Percentiles rank a stretch among this genome's conserved stretches.
phyloP scores from a whole-genome alignment of 176 grass and related monocot genomes.

The Otatea glauca region DNA sequence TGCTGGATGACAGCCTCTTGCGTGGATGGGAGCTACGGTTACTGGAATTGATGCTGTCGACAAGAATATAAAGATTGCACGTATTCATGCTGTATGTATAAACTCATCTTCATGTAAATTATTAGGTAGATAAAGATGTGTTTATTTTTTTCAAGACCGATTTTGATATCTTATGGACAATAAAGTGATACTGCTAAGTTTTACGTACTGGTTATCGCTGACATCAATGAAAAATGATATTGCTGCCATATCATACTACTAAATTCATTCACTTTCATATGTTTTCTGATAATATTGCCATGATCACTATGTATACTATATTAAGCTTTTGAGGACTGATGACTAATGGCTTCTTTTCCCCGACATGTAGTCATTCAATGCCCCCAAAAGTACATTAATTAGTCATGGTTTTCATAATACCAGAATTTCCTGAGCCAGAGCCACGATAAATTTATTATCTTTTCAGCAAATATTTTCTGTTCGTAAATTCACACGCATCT shows the following conservation, averaged over 20 bases:
- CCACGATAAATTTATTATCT: neutral
- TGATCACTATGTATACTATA: neutral
- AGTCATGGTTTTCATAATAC: neutral
- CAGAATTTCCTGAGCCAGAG: neutral
- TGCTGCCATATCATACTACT: neutral
- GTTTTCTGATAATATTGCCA: neutral
- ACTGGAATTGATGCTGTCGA: constrained; percentile 93
- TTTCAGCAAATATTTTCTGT: constrained; percentile 8
- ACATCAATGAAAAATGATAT: neutral
- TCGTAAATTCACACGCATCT: constrained; percentile 60
- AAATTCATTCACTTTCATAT: neutral
- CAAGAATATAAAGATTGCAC: constrained; percentile 92
- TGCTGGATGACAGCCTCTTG: constrained; percentile 72
- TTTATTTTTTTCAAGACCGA: constrained; percentile 16
- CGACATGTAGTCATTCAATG: neutral
- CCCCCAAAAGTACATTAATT: neutral
- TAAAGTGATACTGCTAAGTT: constrained; percentile 18
- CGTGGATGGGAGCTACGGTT: constrained; percentile 83
- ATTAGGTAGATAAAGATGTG: neutral
- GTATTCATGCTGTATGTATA: constrained; percentile 81
- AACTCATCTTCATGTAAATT: constrained; percentile 22
- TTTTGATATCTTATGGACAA: neutral
- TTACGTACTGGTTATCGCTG: neutral
- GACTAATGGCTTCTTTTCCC: neutral
- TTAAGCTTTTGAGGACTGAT: neutral